Evolutionary conservation across 1,139 yeast genomes (phyloP), one percentile per base, ranked within the genome.

Genomic region (Blastobotrys persicus): DNA sequence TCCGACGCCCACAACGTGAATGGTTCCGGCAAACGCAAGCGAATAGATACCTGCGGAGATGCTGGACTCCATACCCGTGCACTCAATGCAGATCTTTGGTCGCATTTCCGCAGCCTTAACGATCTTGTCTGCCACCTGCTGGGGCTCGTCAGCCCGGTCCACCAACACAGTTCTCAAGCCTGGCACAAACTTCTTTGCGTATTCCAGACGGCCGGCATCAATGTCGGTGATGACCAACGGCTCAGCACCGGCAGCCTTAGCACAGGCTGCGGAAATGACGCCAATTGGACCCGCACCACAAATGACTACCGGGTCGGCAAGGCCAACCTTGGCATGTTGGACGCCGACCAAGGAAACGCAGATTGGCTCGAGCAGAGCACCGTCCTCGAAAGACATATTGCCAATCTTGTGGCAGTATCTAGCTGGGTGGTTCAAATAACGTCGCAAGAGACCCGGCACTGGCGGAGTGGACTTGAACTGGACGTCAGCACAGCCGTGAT

Each of bases 221-320:
- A 61, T 54, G 45, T 86, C 95, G 3, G 85, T 79, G 52, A 85
- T 75, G 57, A 82, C 74, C 44, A 86, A 78, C 31, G 78, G 76
- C 33, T 83, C 72, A 4, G 96, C 95, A 33, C 97, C 97, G 58
- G 85, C 86, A 12, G 91, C 86, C 50, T 77, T 77, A 17, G 94
- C 95, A 31, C 83, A 84, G 38, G 85, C 79, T 32, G 95, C 95
- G 46, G 84, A 75, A 54, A 89, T 73, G 45, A 89, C 70, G 33
- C 97, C 97, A 54, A 89, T 92, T 7, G 97, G 96, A 11, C 97
- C 97, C 28, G 96, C 96, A 46, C 97, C 97, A 59, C 86, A 85
- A 3, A 89, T 85, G 37, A 83, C 82, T 20, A 84, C 87, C 11
- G 78, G 74, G 55, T 87, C 94, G 54, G 94, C 95, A 56, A 85